Base-by-base conservation (phyloP, 768 basidiomycete genomes). In the Auricularia auricula-judae region DNA sequence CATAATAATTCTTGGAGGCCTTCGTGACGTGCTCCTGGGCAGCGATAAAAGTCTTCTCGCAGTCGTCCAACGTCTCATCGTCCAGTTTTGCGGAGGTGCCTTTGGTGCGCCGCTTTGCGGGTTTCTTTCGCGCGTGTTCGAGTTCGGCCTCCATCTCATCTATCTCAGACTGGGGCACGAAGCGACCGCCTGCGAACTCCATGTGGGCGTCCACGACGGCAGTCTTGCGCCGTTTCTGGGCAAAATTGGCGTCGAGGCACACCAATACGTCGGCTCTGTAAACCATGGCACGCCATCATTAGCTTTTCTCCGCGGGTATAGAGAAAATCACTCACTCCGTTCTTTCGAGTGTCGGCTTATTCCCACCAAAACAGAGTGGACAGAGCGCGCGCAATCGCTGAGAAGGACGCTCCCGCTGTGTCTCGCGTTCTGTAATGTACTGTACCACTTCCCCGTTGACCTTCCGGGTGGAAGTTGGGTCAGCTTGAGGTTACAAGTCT, bases 1-100 rank as follows among this genome's bases (percentile, higher is more conserved):
- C 64, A 42, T 59, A 61, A 42, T 51, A 64, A 54, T 47, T 62
- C 11, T 43, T 59, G 3, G 56, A 42, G 16, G 64, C 61, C 21
- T 67, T 65, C 10, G 34, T 53, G 3, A 43, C 54, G 42, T 43
- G 42, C 39, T 67, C 66, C 4, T 67, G 61, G 23, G 66, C 66
- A 4, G 65, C 66, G 5, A 36, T 11, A 43, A 67, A 67, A 0
- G 64, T 42, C 1, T 65, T 34, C 23, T 65, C 36, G 53, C 66
- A 67, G 16, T 60, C 66, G 29, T 65, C 56, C 5, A 59, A 23
- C 21, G 33, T 23, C 2, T 23, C 56, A 23, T 59, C 56, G 34
- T 36, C 56, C 11, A 59, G 35, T 33, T 33, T 51, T 1, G 47
- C 47, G 1, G 56, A 51, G 2, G 47, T 51, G 16, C 47, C 47